These are phyloP conservation scores for Populus hybrid DNA, from an alignment of 441 rosid genomes.

Conservation along the genomic window DNA sequence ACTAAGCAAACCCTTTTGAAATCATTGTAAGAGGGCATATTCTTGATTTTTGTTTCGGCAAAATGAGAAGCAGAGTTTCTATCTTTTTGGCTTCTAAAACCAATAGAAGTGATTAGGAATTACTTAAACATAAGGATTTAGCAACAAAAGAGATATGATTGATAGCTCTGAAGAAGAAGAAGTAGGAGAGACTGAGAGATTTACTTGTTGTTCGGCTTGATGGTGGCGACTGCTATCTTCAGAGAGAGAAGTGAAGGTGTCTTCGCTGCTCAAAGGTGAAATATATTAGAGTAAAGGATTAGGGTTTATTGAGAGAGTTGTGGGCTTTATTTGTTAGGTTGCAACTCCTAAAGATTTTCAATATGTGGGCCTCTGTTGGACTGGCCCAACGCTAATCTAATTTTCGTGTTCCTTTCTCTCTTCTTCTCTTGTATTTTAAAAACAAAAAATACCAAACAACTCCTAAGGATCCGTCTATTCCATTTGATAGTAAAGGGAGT, in stretches of 20 bases:
- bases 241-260: not conserved
- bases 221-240: not conserved
- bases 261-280: not conserved
- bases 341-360: not conserved
- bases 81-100: not conserved
- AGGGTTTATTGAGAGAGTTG: not conserved
- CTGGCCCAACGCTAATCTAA: not conserved
- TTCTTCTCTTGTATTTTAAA: not conserved
- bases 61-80: not conserved
- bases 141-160: not conserved
- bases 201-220: not conserved
- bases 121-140: not conserved
- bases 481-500: not conserved
- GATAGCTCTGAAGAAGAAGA: not conserved
- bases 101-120: not conserved
- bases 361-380: not conserved
- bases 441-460: not conserved
- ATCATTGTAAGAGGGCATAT: no score
- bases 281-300: not conserved
- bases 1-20: not conserved
- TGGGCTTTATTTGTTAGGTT: not conserved
- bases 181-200: not conserved
- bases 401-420: no score
- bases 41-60: no score
- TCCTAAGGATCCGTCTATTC: not conserved